A percentile compares a stretch with the other conserved stretches of the same genome.
These are phyloP conservation scores for Komagataella kurtzmanii DNA, from an alignment of 805 yeast genomes.

Conservation along the genomic window DNA sequence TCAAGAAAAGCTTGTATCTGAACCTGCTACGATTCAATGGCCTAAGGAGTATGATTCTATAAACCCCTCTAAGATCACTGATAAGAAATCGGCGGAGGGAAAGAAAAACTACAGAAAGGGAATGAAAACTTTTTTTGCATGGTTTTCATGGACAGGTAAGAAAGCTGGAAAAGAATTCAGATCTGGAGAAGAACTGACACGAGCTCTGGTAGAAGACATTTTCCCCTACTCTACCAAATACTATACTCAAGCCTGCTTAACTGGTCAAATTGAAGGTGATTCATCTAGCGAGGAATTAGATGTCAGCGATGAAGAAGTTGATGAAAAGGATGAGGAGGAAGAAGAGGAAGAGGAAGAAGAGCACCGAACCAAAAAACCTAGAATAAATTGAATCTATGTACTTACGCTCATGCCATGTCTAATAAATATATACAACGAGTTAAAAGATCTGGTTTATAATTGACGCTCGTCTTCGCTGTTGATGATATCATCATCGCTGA, in stretches of 20 bases:
- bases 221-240: slow-evolving; percentile 79
- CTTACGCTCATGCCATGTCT: neutral
- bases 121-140: slow-evolving; percentile 76
- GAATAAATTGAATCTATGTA: neutral
- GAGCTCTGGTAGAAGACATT: slow-evolving; percentile 61
- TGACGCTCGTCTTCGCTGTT: slow-evolving; percentile 9
- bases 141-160: slow-evolving; percentile 76
- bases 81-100: slow-evolving; percentile 31
- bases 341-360: slow-evolving; percentile 7
- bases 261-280: slow-evolving; percentile 28
- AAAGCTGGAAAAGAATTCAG: slow-evolving; percentile 70
- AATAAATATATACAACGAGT: neutral
- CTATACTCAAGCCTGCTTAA: slow-evolving; percentile 45
- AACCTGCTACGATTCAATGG: slow-evolving; percentile 50
- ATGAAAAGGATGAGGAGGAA: slow-evolving; percentile 10
- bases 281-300: slow-evolving; percentile 33
- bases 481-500: slow-evolving; percentile 9
- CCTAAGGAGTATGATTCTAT: slow-evolving; percentile 45
- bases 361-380: neutral
- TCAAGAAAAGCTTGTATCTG: slow-evolving; percentile 40
- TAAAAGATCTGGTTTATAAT: neutral
- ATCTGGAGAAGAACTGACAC: slow-evolving; percentile 67
- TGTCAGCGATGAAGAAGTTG: slow-evolving; percentile 39
- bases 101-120: slow-evolving; percentile 54
- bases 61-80: slow-evolving; percentile 34